phyloP scores from a whole-genome alignment of 1,284 basidiomycete species.

The Lignosus rhinocerotis region DNA sequence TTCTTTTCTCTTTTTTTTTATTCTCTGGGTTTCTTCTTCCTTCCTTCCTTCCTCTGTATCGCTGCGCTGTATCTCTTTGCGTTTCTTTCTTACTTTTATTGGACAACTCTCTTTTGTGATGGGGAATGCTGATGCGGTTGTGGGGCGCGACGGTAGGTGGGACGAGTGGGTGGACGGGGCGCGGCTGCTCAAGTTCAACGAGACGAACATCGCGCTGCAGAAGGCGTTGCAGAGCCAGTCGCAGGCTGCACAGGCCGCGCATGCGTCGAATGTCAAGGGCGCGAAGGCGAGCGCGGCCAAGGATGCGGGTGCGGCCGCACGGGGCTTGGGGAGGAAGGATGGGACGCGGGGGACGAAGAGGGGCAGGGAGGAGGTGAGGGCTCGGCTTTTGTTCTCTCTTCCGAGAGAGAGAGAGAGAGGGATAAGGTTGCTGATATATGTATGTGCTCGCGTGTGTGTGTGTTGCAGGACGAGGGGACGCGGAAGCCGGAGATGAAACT shows the following conservation, averaged over 20 bases:
- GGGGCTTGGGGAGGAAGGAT: conserved; percentile 36
- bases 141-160: conserved; percentile 62
- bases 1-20: too few species aligned
- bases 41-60: too few species aligned
- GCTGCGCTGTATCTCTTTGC: not conserved
- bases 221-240: conserved; percentile 44
- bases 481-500: conserved; percentile 92
- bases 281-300: conserved; percentile 37
- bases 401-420: not conserved
- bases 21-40: too few species aligned
- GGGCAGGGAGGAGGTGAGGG: conserved; percentile 57
- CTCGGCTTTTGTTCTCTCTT: not conserved
- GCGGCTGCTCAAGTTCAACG: conserved; percentile 87
- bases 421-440: not conserved
- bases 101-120: not conserved
- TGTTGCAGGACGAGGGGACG: conserved; percentile 55
- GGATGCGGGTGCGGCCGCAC: conserved; percentile 37
- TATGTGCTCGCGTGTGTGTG: too few species aligned
- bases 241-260: conserved; percentile 28
- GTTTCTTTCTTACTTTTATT: too few species aligned
- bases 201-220: conserved; percentile 83
- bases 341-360: conserved; percentile 61
- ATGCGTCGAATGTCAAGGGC: conserved; percentile 29
- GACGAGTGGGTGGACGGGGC: conserved; percentile 94
- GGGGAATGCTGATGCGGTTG: not conserved